Evolutionary conservation across 2,329 filamentous ascomycete species (phyloP).

Genomic region (Trichoderma semiorbis): DNA sequence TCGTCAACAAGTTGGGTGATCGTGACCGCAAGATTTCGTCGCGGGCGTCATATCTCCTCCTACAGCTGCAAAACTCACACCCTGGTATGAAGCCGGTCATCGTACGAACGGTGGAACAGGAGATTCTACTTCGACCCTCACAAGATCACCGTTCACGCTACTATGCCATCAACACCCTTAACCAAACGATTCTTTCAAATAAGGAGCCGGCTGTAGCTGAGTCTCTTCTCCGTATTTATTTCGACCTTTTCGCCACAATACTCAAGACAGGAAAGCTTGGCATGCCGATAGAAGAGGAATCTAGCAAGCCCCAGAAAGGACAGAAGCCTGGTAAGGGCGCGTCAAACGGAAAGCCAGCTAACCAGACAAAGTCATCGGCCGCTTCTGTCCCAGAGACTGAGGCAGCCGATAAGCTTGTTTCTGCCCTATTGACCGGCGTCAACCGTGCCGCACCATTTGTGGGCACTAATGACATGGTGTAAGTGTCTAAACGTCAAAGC

Average conservation of each 20-base stretch:
- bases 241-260: conserved; percentile 78
- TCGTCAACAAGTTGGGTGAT: conserved; percentile 97
- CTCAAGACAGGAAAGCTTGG: conserved; percentile 58
- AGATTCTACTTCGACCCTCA: conserved; percentile 80
- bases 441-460: conserved; percentile 96
- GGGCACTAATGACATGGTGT: conserved; percentile 72
- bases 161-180: conserved; percentile 93
- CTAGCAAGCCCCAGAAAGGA: conserved; percentile 32
- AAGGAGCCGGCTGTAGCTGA: conserved; percentile 80
- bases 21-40: conserved; percentile 94
- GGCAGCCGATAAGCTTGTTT: conserved; percentile 80
- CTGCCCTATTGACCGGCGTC: conserved; percentile 86
- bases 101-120: conserved; percentile 78
- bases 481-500: conserved; percentile 31
- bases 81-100: conserved; percentile 92
- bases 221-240: conserved; percentile 84
- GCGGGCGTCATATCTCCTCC: conserved; percentile 84
- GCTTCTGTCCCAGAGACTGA: conserved; percentile 60
- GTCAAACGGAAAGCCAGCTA: conserved; percentile 11
- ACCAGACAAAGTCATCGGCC: conserved; percentile 25
- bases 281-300: conserved; percentile 44
- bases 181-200: conserved; percentile 87
- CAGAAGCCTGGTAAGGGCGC: conserved; percentile 22
- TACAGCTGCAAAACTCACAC: conserved; percentile 85
- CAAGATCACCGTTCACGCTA: conserved; percentile 89